phyloP scores from a whole-genome alignment of 768 basidiomycete genomes.

The Xerocomellus dryophilus region DNA sequence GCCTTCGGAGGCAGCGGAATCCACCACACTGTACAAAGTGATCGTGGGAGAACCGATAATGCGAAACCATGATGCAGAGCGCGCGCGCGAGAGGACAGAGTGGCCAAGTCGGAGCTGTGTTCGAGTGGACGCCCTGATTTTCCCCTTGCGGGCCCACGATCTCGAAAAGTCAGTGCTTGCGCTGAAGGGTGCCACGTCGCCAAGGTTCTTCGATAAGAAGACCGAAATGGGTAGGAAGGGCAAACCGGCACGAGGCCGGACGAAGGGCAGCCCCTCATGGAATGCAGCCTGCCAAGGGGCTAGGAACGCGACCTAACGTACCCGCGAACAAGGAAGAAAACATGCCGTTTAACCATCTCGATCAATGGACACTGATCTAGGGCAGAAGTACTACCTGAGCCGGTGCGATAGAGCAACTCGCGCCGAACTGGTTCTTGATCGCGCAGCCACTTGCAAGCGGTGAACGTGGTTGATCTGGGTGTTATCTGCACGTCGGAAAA shows the following conservation, averaged over 20 bases:
- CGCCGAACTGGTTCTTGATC: slow-evolving; percentile 1
- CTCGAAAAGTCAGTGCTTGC: slow-evolving; percentile 15
- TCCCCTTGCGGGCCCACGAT: slow-evolving; percentile 23
- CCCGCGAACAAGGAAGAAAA: slow-evolving; percentile 9
- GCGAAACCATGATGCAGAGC: slow-evolving; percentile 11
- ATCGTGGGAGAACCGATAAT: slow-evolving; percentile 31
- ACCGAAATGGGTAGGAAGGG: slow-evolving; percentile 26
- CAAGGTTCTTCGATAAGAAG: slow-evolving; percentile 25
- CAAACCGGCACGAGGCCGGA: slow-evolving; percentile 31
- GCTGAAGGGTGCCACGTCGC: slow-evolving; percentile 28
- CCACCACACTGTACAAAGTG: slow-evolving; percentile 27
- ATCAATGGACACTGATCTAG: slow-evolving; percentile 15
- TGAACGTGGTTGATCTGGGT: slow-evolving; percentile 6
- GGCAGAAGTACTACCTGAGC: slow-evolving; percentile 2
- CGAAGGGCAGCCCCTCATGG: slow-evolving; percentile 28
- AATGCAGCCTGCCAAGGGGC: slow-evolving; percentile 13
- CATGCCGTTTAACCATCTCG: slow-evolving; percentile 12
- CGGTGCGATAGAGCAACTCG: not conserved
- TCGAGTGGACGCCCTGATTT: slow-evolving; percentile 27
- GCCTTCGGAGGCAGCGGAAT: slow-evolving; percentile 31
- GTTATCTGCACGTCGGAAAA: not conserved
- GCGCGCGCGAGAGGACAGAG: slow-evolving; percentile 1
- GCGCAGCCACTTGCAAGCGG: not conserved
- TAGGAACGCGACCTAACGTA: slow-evolving; percentile 21
- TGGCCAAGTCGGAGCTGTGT: slow-evolving; percentile 21